Evolutionary conservation across 139 green algal genomes (phyloP).

Genomic region (Tetradesmus obliquus): DNA sequence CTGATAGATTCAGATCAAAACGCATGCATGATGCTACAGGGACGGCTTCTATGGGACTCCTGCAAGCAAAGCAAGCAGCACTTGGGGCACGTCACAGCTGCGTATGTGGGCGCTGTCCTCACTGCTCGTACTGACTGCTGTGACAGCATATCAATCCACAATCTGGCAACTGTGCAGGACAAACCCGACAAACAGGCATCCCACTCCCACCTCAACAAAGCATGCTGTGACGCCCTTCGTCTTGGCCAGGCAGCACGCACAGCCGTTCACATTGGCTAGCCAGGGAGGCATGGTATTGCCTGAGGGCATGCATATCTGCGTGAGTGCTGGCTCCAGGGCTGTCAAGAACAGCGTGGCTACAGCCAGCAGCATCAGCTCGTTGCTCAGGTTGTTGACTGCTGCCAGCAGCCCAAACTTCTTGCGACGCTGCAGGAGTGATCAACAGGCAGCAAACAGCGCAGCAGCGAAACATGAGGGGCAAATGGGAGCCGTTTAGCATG

Average conservation of each 20-base stretch:
- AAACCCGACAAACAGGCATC: not conserved
- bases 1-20: no score
- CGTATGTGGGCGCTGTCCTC: no score
- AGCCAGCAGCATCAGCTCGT: constrained; percentile 35
- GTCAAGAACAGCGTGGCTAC: constrained; percentile 8
- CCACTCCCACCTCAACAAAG: not conserved
- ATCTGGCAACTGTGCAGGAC: not conserved
- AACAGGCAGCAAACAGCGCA: not conserved
- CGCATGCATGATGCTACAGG: no score
- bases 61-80: no score
- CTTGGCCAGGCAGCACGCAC: not conserved
- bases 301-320: not conserved
- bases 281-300: not conserved
- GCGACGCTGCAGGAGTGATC: not conserved
- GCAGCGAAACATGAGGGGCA: not conserved
- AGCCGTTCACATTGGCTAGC: constrained; percentile 13
- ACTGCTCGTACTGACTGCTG: no score
- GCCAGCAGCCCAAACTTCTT: constrained; percentile 23
- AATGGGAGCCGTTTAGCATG: no score
- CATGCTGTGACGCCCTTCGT: constrained; percentile 1
- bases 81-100: no score
- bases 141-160: not conserved
- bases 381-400: constrained; percentile 19
- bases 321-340: not conserved
- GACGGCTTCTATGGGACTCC: no score